phyloP scores from a whole-genome alignment of 1,139 yeast genomes.

The Sugiyamaella castrensis region DNA sequence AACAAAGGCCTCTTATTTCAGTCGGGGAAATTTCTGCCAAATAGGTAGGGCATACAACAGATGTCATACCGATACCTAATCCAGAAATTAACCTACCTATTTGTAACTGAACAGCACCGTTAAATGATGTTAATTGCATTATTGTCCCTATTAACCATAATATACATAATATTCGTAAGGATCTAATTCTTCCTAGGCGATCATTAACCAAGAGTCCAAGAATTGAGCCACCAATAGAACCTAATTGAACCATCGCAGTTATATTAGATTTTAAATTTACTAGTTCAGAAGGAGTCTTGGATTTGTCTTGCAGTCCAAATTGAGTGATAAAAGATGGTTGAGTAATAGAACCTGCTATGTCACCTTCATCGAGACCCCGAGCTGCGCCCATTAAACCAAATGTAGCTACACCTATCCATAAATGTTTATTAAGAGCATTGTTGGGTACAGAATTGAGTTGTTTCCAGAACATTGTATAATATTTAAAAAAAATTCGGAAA shows the following conservation, averaged over 20 bases:
- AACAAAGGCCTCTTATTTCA: constrained; percentile 51
- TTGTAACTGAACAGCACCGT: constrained; percentile 47
- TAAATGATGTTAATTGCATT: constrained; percentile 47
- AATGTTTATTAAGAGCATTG: constrained; percentile 8
- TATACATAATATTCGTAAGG: constrained; percentile 45
- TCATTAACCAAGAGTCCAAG: constrained; percentile 52
- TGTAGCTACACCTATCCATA: constrained; percentile 39
- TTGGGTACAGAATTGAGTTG: constrained; percentile 7
- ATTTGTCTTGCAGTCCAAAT: constrained; percentile 48
- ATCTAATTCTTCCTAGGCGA: constrained; percentile 52
- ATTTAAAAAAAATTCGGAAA: background rate
- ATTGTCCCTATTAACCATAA: constrained; percentile 48
- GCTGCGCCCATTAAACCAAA: constrained; percentile 61
- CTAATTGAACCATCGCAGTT: constrained; percentile 61
- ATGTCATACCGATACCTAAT: constrained; percentile 55
- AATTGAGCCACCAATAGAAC: constrained; percentile 56
- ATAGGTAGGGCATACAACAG: constrained; percentile 56
- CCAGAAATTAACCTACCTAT: constrained; percentile 57
- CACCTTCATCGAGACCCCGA: constrained; percentile 62
- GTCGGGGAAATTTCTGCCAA: constrained; percentile 54
- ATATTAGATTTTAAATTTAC: constrained; percentile 55
- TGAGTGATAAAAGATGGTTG: constrained; percentile 44
- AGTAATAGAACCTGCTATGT: constrained; percentile 47
- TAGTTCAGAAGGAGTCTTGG: constrained; percentile 36
- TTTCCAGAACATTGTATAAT: constrained; percentile 1